phyloP scores from a whole-genome alignment of 176 grass and related monocot species.

The Luzula sylvatica region DNA sequence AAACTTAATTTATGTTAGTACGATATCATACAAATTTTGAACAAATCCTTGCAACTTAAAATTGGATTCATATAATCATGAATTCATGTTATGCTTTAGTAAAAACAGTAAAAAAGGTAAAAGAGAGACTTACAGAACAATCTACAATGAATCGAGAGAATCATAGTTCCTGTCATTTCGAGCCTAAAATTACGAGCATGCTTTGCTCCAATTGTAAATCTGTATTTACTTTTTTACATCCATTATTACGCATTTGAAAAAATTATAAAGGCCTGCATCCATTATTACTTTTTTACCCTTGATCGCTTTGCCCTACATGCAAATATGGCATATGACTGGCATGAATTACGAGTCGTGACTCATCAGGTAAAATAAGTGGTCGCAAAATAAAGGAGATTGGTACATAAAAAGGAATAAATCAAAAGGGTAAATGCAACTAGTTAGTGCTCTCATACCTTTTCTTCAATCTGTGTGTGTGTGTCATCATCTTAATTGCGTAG shows the following conservation, averaged over 20 bases:
- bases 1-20: background rate
- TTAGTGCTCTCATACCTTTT: constrained; percentile 12
- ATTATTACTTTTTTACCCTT: background rate
- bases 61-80: background rate
- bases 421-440: background rate
- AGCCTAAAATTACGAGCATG: constrained; percentile 29
- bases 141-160: constrained; percentile 38
- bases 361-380: background rate
- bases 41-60: background rate
- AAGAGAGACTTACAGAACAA: constrained; percentile 35
- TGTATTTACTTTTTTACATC: constrained; percentile 24
- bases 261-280: constrained; percentile 25
- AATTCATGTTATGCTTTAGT: constrained; percentile 4
- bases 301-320: no score
- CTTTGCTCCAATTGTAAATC: constrained; percentile 40
- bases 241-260: constrained; percentile 27
- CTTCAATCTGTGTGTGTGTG: background rate
- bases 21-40: background rate
- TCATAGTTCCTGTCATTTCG: constrained; percentile 41
- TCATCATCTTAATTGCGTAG: constrained; percentile 4
- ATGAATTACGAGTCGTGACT: no score
- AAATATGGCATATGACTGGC: no score
- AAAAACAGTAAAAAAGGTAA: constrained; percentile 13
- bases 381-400: background rate
- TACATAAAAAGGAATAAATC: background rate